Conservation (phyloP, 805 yeast species). For the Grigorovia humatica region DNA sequence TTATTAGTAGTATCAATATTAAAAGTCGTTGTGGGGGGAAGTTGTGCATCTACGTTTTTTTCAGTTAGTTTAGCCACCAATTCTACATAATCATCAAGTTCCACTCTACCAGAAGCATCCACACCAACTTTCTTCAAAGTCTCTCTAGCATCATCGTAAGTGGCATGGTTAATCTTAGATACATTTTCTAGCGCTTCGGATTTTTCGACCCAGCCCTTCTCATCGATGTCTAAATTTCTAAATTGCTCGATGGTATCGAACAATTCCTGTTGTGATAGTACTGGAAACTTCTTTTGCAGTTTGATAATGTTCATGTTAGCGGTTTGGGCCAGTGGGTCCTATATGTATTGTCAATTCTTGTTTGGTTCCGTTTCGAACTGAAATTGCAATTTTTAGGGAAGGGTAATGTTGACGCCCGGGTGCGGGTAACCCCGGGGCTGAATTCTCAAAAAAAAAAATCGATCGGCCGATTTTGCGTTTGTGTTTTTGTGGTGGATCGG, state of each 20-base stretch:
- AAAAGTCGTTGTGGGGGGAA: slow-evolving; percentile 27
- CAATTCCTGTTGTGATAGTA: slow-evolving; percentile 74
- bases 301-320: slow-evolving; percentile 52
- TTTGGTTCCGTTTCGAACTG: not conserved
- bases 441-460: not conserved
- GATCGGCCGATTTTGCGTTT: not conserved
- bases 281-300: slow-evolving; percentile 73
- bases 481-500: too few species aligned
- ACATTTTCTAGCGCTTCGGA: slow-evolving; percentile 79
- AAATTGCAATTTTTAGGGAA: too few species aligned
- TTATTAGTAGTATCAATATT: slow-evolving; percentile 7
- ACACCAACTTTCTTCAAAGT: slow-evolving; percentile 83
- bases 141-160: slow-evolving; percentile 90
- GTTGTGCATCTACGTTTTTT: slow-evolving; percentile 15
- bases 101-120: slow-evolving; percentile 95
- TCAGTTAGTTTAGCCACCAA: slow-evolving; percentile 71
- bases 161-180: slow-evolving; percentile 64
- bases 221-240: slow-evolving; percentile 77
- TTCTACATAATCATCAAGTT: slow-evolving; percentile 86
- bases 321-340: not conserved
- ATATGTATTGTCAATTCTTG: not conserved
- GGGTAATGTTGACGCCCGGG: not conserved
- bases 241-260: slow-evolving; percentile 80
- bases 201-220: slow-evolving; percentile 90
- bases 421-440: not conserved